phyloP scores from a whole-genome alignment of 441 rosid genomes.

The Bocquillonia castaneifolia region DNA sequence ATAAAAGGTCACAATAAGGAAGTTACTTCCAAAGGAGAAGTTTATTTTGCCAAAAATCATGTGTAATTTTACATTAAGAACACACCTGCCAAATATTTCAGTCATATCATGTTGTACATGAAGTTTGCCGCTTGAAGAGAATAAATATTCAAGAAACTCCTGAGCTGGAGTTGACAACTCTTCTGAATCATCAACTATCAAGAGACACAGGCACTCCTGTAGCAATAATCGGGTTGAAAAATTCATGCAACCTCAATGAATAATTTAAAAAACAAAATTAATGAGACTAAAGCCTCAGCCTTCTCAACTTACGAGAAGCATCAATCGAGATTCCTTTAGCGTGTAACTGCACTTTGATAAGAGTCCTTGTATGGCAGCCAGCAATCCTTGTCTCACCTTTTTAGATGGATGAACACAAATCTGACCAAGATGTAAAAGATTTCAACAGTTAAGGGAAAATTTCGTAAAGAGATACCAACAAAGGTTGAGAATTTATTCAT shows the following conservation, averaged over 20 bases:
- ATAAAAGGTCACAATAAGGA: conserved; percentile 16
- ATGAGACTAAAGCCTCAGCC: neutral
- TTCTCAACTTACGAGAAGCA: conserved; percentile 66
- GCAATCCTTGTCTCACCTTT: conserved; percentile 63
- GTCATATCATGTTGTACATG: conserved; percentile 45
- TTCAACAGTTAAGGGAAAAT: neutral
- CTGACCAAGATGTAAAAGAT: conserved; percentile 37
- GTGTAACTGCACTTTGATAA: conserved; percentile 58
- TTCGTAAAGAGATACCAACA: neutral
- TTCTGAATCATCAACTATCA: conserved; percentile 74
- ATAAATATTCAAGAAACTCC: conserved; percentile 51
- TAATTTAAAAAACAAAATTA: neutral
- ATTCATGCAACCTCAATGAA: neutral
- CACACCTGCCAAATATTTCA: conserved; percentile 68
- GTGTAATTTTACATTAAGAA: conserved; percentile 26
- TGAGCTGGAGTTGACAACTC: conserved; percentile 66
- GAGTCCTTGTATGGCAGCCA: conserved; percentile 68
- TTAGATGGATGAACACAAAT: conserved; percentile 73
- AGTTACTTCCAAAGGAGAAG: conserved; percentile 8
- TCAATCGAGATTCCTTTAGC: conserved; percentile 58
- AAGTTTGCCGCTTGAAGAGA: conserved; percentile 36
- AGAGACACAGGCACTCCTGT: conserved; percentile 82
- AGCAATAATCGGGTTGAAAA: conserved; percentile 15
- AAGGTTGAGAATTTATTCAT: neutral
- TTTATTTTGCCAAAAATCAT: conserved; percentile 12